Percentiles rank a stretch among this genome's conserved stretches.
These are phyloP conservation scores for Lipomyces kockii DNA, from an alignment of 805 yeast species.

Conservation along the genomic window DNA sequence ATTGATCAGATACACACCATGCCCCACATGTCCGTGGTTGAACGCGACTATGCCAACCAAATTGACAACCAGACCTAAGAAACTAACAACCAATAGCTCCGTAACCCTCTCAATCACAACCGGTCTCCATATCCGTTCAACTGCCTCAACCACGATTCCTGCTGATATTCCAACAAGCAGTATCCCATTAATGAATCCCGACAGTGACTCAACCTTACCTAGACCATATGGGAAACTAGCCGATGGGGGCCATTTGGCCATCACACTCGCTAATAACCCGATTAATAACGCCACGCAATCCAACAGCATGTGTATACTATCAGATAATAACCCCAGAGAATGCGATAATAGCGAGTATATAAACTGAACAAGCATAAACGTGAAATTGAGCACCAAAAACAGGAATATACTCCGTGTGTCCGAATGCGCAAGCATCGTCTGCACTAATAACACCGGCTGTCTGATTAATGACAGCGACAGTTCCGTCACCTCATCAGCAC, in stretches of 20 bases:
- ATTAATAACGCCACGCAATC: conserved; percentile 90
- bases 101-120: conserved; percentile 76
- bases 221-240: conserved; percentile 86
- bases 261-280: conserved; percentile 83
- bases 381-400: conserved; percentile 79
- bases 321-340: conserved; percentile 88
- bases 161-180: conserved; percentile 84
- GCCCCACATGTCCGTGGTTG: conserved; percentile 73
- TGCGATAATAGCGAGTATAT: conserved; percentile 90
- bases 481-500: not conserved
- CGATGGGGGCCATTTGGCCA: conserved; percentile 62
- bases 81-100: conserved; percentile 83
- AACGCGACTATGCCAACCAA: conserved; percentile 93
- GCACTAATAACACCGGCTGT: conserved; percentile 35
- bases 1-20: conserved; percentile 40
- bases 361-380: conserved; percentile 93
- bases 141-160: conserved; percentile 84
- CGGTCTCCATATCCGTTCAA: conserved; percentile 79
- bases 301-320: conserved; percentile 93
- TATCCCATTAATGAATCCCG: conserved; percentile 95
- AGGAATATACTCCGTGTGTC: conserved; percentile 90
- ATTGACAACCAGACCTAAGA: conserved; percentile 84
- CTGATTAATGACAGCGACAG: conserved; percentile 8
- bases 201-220: conserved; percentile 81
- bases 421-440: conserved; percentile 51